phyloP scores from a whole-genome alignment of 116 monocot species.

The Zostera marina region DNA sequence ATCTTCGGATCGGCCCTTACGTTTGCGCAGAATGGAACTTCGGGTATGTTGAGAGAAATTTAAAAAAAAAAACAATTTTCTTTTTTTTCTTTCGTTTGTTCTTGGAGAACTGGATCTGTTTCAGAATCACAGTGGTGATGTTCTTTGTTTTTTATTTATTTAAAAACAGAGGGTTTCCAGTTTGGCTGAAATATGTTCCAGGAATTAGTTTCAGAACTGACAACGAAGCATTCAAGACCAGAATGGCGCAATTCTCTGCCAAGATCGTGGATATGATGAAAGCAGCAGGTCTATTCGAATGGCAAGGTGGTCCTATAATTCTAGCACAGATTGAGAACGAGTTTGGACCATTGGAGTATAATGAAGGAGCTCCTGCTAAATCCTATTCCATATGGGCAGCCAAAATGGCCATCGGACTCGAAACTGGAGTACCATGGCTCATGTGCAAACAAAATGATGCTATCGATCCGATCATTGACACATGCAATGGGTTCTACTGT shows the following conservation, averaged over 20 bases:
- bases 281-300: constrained; percentile 47
- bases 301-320: constrained; percentile 78
- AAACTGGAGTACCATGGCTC: constrained; percentile 81
- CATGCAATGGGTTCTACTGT: constrained; percentile 97
- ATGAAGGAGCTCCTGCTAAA: constrained; percentile 39
- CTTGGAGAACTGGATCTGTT: no score
- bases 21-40: constrained; percentile 97
- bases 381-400: constrained; percentile 77
- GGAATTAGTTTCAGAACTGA: constrained; percentile 24
- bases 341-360: constrained; percentile 68
- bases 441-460: constrained; percentile 98
- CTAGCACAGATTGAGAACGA: constrained; percentile 93
- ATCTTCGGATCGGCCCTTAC: constrained; percentile 79
- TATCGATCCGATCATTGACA: constrained; percentile 90
- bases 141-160: not conserved
- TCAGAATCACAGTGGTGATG: no score
- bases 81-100: no score
- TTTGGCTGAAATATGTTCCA: constrained; percentile 24
- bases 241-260: constrained; percentile 46
- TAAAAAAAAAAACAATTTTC: not conserved
- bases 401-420: constrained; percentile 65
- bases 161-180: constrained; percentile 18
- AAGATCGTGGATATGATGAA: constrained; percentile 83
- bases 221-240: constrained; percentile 22
- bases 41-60: constrained; percentile 31